Conservation (phyloP, 1,284 basidiomycete genomes). For the Pholiota adiposa region DNA sequence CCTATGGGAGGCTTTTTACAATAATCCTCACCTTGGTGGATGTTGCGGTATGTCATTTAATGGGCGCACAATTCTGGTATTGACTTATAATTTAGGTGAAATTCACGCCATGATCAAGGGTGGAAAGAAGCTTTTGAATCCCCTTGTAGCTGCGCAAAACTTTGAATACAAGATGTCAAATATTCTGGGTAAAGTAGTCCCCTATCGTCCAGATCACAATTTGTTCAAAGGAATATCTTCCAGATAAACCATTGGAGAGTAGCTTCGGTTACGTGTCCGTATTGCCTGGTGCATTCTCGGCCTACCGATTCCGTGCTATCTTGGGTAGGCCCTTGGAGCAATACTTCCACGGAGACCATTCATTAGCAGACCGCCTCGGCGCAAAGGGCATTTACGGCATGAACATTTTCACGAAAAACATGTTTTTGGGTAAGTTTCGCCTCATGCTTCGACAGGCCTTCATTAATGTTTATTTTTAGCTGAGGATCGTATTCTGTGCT, state of each 20-base stretch:
- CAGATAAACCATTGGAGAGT: slow-evolving; percentile 92
- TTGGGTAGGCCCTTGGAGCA: slow-evolving; percentile 92
- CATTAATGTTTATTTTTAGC: slow-evolving; percentile 42
- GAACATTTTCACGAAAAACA: slow-evolving; percentile 98
- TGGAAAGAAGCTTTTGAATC: slow-evolving; percentile 92
- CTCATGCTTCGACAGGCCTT: neutral
- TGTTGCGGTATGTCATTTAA: slow-evolving; percentile 44
- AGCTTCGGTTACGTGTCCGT: slow-evolving; percentile 96
- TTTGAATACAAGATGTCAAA: slow-evolving; percentile 99
- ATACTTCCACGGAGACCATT: slow-evolving; percentile 99
- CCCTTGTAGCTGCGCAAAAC: slow-evolving; percentile 94
- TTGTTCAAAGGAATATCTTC: slow-evolving; percentile 1
- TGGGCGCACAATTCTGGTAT: neutral
- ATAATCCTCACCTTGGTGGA: slow-evolving; percentile 58
- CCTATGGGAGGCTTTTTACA: slow-evolving; percentile 93
- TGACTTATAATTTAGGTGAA: slow-evolving; percentile 60
- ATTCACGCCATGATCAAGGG: slow-evolving; percentile 95
- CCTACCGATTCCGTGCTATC: slow-evolving; percentile 92
- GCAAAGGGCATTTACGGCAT: slow-evolving; percentile 96
- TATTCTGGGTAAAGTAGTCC: slow-evolving; percentile 46
- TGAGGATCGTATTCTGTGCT: slow-evolving; percentile 95
- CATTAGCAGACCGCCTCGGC: slow-evolving; percentile 89
- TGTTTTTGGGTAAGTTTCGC: slow-evolving; percentile 67
- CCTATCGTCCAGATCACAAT: neutral
- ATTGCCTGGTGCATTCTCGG: slow-evolving; percentile 95